Evolutionary conservation across 2,329 filamentous ascomycete genomes (phyloP), one percentile per base, ranked within the genome.

Genomic region (Torrubiellomyces zombiae): DNA sequence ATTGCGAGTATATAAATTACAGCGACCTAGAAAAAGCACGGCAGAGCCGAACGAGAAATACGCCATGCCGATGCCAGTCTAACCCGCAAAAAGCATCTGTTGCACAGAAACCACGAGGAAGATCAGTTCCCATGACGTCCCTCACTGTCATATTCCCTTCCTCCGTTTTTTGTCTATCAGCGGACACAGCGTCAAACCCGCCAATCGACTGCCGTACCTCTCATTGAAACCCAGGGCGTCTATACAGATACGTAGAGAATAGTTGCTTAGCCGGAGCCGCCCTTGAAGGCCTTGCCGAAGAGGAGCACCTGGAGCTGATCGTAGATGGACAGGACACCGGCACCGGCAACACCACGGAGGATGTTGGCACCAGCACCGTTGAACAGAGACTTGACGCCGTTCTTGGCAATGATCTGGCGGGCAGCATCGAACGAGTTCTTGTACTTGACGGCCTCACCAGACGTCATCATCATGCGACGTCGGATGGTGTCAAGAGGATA

Each of bases 291-390:
- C 85, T 98, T 95, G 63, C 89, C 89, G 81, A 98, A 98, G 63
- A 98, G 65, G 60, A 98, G 64, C 59, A 98, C 75, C 79, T 98
- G 89, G 61, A 81, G 81, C 75, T 95, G 86, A 63, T 98, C 89
- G 69, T 98, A 98, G 82, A 98, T 94, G 62, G 89, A 98, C 59
- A 98, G 74, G 58, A 98, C 89, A 98, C 89, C 89, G 69, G 89
- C 89, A 82, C 89, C 91, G 56, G 89, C 89, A 56, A 98, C 89
- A 94, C 89, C 91, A 93, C 89, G 89, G 68, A 98, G 89, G 56
- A 98, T 98, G 82, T 98, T 98, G 75, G 89, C 89, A 82, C 89
- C 89, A 58, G 89, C 89, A 85, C 89, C 89, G 82, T 98, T 98
- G 85, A 98, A 98, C 64, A 98, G 86, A 51, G 89, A 98, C 68